phyloP scores from a whole-genome alignment of 2,329 filamentous ascomycete genomes.

The Xylaria sp. region DNA sequence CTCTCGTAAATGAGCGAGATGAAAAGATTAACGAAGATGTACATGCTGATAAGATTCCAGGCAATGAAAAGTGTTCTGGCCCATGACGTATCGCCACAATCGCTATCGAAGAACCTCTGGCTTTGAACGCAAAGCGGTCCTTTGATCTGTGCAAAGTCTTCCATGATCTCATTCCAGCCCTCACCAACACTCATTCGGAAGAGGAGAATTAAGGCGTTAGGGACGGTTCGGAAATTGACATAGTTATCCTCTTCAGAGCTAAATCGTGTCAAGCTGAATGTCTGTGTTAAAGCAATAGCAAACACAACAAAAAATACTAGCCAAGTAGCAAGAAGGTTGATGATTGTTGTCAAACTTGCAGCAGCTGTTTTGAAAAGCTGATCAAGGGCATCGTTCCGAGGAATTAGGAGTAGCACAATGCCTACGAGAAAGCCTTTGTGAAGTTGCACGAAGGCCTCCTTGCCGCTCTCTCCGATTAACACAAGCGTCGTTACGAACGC shows the following conservation, averaged over 20 bases:
- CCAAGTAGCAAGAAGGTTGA: constrained; percentile 95
- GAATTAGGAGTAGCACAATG: constrained; percentile 89
- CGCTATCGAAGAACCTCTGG: constrained; percentile 80
- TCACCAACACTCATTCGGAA: constrained; percentile 95
- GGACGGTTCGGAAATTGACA: constrained; percentile 91
- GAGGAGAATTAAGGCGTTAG: constrained; percentile 90
- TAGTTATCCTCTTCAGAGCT: constrained; percentile 77
- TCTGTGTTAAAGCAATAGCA: constrained; percentile 94
- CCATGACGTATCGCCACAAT: constrained; percentile 92
- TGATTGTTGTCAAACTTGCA: constrained; percentile 88
- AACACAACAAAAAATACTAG: constrained; percentile 96
- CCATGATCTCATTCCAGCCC: constrained; percentile 97
- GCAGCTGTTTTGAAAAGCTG: constrained; percentile 99
- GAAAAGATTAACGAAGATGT: constrained; percentile 98
- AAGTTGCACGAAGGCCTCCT: constrained; percentile 75
- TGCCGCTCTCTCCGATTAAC: constrained; percentile 68
- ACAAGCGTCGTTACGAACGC: constrained; percentile 86
- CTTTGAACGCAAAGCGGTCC: constrained; percentile 83
- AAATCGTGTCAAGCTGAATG: constrained; percentile 94
- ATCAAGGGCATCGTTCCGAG: constrained; percentile 94
- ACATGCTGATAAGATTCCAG: constrained; percentile 99
- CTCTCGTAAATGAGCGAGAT: constrained; percentile 99
- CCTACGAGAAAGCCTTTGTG: constrained; percentile 96
- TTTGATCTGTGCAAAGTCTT: constrained; percentile 85
- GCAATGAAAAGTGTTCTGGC: constrained; percentile 89